phyloP scores from a whole-genome alignment of 495 filamentous ascomycete species.

The Podospora tetraspora region DNA sequence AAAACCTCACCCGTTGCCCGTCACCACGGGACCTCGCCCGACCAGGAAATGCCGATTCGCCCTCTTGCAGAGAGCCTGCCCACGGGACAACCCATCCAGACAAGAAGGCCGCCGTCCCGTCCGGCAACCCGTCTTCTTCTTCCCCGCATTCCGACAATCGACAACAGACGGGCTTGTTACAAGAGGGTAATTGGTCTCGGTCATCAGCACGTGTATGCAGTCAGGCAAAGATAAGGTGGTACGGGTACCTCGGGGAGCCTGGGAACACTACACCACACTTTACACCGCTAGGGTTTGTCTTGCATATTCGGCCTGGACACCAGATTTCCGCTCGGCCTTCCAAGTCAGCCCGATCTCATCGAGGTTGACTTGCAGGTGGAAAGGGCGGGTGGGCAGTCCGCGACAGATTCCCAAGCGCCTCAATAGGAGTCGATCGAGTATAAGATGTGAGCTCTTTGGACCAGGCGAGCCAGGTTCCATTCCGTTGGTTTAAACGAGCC shows the following conservation, averaged over 20 bases:
- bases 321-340: background rate
- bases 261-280: background rate
- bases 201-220: background rate
- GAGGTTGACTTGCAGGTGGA: background rate
- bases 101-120: background rate
- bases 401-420: background rate
- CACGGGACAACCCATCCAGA: background rate
- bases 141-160: background rate
- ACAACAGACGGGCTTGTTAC: background rate
- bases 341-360: background rate
- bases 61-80: background rate
- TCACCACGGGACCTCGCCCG: background rate
- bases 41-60: constrained; percentile 1
- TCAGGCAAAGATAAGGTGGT: background rate
- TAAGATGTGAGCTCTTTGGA: background rate
- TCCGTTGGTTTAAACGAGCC: background rate
- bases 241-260: background rate
- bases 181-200: background rate
- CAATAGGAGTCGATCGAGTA: background rate
- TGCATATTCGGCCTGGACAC: background rate
- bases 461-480: background rate
- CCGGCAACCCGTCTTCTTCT: background rate
- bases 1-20: background rate
- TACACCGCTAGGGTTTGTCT: background rate
- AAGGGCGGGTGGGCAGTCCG: background rate